These are phyloP conservation scores for Curvularia verruculosa DNA, from an alignment of 2,329 filamentous ascomycete genomes.

Conservation along the genomic window DNA sequence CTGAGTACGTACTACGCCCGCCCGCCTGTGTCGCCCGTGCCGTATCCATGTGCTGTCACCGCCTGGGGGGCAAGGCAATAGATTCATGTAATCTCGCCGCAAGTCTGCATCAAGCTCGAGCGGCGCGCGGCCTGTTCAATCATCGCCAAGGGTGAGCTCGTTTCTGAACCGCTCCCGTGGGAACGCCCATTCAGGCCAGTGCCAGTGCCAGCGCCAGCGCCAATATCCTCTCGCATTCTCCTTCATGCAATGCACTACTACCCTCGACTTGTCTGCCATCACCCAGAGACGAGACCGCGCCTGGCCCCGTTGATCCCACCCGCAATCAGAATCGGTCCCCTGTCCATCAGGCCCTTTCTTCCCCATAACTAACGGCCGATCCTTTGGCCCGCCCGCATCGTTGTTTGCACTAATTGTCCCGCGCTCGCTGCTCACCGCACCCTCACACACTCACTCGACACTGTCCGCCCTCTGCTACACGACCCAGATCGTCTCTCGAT, in stretches of 20 bases:
- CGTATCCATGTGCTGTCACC: neutral
- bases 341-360: slow-evolving; percentile 33
- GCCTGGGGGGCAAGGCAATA: slow-evolving; percentile 17
- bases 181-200: slow-evolving; percentile 17
- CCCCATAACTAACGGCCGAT: slow-evolving; percentile 31
- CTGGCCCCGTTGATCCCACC: slow-evolving; percentile 39
- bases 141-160: slow-evolving; percentile 26
- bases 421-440: slow-evolving; percentile 3
- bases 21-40: neutral
- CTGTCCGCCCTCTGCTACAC: slow-evolving; percentile 2
- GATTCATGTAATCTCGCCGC: slow-evolving; percentile 8
- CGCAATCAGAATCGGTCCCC: slow-evolving; percentile 32
- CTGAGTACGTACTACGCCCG: no score
- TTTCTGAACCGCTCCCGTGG: slow-evolving; percentile 29
- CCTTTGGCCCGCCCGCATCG: slow-evolving; percentile 5
- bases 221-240: slow-evolving; percentile 14
- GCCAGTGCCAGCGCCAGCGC: neutral
- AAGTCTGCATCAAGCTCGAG: slow-evolving; percentile 17
- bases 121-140: slow-evolving; percentile 24
- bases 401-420: slow-evolving; percentile 13
- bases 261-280: slow-evolving; percentile 29
- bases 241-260: slow-evolving; percentile 35
- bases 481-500: neutral
- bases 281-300: slow-evolving; percentile 23
- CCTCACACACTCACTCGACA: neutral